These are phyloP conservation scores for Epichloe typhina DNA, from an alignment of 2,329 filamentous ascomycete genomes.

Conservation along the genomic window DNA sequence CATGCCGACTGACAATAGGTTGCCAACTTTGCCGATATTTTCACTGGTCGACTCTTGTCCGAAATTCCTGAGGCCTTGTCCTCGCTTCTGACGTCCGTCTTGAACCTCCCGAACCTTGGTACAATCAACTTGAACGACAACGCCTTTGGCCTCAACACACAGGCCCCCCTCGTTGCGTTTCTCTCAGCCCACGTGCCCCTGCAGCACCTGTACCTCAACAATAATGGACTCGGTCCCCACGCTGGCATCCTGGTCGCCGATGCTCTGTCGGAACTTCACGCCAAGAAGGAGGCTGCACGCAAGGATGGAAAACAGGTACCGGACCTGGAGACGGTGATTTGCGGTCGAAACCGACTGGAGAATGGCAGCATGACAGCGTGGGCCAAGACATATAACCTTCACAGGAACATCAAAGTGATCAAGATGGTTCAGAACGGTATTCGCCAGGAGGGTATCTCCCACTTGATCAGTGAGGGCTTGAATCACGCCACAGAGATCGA, in stretches of 20 bases:
- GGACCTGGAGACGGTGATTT: slow-evolving; percentile 89
- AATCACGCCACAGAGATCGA: slow-evolving; percentile 54
- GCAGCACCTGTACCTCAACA: slow-evolving; percentile 91
- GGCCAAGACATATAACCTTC: slow-evolving; percentile 75
- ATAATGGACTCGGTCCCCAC: slow-evolving; percentile 90
- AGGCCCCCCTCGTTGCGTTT: slow-evolving; percentile 85
- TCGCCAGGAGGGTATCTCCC: slow-evolving; percentile 78
- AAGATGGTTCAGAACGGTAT: slow-evolving; percentile 99
- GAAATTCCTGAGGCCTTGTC: slow-evolving; percentile 89
- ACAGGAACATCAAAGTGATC: slow-evolving; percentile 68
- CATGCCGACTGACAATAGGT: slow-evolving; percentile 28
- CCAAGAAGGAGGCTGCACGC: slow-evolving; percentile 68
- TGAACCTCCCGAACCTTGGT: slow-evolving; percentile 73
- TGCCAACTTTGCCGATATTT: slow-evolving; percentile 93
- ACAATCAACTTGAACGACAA: slow-evolving; percentile 97
- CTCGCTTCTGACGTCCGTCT: slow-evolving; percentile 70
- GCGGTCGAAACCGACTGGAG: slow-evolving; percentile 88
- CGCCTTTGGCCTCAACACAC: slow-evolving; percentile 90
- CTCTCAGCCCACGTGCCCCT: slow-evolving; percentile 78
- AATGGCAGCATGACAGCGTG: slow-evolving; percentile 94
- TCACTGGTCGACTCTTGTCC: slow-evolving; percentile 81
- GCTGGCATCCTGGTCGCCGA: slow-evolving; percentile 83
- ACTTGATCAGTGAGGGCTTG: slow-evolving; percentile 68
- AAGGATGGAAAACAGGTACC: slow-evolving; percentile 61
- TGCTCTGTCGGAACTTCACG: slow-evolving; percentile 69